Evolutionary conservation across 2,329 filamentous ascomycete species (phyloP), one percentile per base, ranked within the genome.

Genomic region (Pseudocercospora pini-densiflorae): DNA sequence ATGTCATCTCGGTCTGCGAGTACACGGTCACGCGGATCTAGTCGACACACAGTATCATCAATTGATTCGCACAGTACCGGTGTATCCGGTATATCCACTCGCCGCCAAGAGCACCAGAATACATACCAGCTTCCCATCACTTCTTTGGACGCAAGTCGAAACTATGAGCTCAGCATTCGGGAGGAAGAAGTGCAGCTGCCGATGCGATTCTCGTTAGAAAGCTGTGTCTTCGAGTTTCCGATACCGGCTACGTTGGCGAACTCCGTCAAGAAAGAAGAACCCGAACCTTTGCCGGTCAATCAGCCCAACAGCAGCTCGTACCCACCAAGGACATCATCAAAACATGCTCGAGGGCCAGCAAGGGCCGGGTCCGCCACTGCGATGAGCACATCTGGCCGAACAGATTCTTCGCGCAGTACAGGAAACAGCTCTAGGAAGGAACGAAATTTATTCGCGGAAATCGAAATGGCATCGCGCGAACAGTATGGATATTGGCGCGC

Each of bases 401-500:
- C 47, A 14, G 21, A 51, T 24, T 51, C 47, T 5, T 23, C 47
- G 19, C 19, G 47, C 4, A 51, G 47, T 9, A 51, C 47, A 1
- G 47, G 47, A 21, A 23, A 12, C 47, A 51, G 47, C 21, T 51
- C 47, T 14, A 51, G 23, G 47, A 51, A 51, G 47, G 47, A 51
- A 14, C 19, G 47, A 27, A 51, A 51, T 14, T 27, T 16, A 14
- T 51, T 51, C 23, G 66, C 66, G 5, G 68, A 70, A 36, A 65
- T 70, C 5, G 68, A 70, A 23, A 68, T 70, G 68, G 62, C 57
- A 33, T 53, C 65, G 9, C 23, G 65, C 61, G 59, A 67, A 33
- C 65, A 66, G 19, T 63, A 63, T 47, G 68, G 68, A 33, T 70
- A 70, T 36, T 68, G 66, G 66, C 62, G 62, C 23, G 61, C 63